Evolutionary conservation across 495 filamentous ascomycete species (phyloP), one percentile per base, ranked within the genome.

Genomic region (Aspergillus nanangensis): DNA sequence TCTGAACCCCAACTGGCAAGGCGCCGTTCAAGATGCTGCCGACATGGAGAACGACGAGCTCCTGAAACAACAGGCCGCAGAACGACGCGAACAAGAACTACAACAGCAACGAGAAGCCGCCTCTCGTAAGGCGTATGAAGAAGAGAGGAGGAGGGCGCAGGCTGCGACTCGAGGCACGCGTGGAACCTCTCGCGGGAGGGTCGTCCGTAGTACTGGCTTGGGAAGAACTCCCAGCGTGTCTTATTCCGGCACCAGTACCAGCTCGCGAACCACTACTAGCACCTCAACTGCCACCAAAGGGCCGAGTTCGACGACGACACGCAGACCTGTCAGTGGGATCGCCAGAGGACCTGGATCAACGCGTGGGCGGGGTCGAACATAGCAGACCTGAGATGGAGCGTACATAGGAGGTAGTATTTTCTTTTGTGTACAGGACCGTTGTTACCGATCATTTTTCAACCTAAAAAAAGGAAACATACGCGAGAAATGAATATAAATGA

Each of bases 1-100:
- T 21, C 79, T 96, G 27, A 87, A 92, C 52, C 86, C 87, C 2
- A 72, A 81, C 38, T 98, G 93, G 93, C 83, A 93, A 50, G 93
- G 93, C 38, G 86, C 90, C 8, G 86, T 76, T 5, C 80, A 88
- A 60, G 93, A 98, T 69, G 67, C 94, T 4, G 75, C 78, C 36
- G 88, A 96, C 38, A 75, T 86, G 32, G 91, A 97, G 60, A 82
- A 80, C 44, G 93, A 96, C 57, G 77, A 78, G 4, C 57, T 79
- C 2, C 65, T 78, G 38, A 82, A 79, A 57, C 82, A 81, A 55
- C 83, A 87, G 55, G 89, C 86, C 18, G 84, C 78, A 0, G 84
- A 92, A 61, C 76, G 88, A 38, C 78, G 83, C 29, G 83, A 82
- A 27, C 76, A 74, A 1, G 89, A 94, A 50, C 81, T 89, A 14